Conservation (phyloP, 257 asterid species). For the Nicotiana sylvestris region DNA sequence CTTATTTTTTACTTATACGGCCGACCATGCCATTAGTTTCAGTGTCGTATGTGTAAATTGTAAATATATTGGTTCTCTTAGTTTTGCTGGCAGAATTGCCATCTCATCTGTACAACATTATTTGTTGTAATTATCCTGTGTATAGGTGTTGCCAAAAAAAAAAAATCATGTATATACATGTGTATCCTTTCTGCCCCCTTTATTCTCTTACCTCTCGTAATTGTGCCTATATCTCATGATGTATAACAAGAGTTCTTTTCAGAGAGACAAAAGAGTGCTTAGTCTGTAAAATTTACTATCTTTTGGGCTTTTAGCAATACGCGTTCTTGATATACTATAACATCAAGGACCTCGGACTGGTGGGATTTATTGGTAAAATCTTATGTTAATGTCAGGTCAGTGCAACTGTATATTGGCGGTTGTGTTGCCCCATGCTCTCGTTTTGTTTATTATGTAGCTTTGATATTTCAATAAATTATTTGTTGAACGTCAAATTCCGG, state of each 20-base stretch:
- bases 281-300: not conserved
- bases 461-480: not conserved
- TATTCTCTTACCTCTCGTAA: not conserved
- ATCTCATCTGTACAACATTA: not conserved
- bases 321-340: not conserved
- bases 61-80: conserved; percentile 5
- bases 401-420: not conserved
- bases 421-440: not conserved
- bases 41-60: not conserved
- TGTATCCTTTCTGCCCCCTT: not conserved
- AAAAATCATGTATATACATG: not conserved
- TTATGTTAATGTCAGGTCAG: not conserved
- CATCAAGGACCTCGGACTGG: not conserved
- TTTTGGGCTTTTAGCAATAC: not conserved
- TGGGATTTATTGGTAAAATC: not conserved
- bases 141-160: not conserved
- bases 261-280: not conserved
- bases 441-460: not conserved
- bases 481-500: not conserved
- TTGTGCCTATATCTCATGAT: not conserved
- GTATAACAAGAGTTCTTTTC: not conserved
- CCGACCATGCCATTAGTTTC: not conserved
- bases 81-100: not conserved
- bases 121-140: not conserved
- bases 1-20: not conserved